A percentile compares a stretch with the other conserved stretches of the same genome.
phyloP scores from a whole-genome alignment of 495 filamentous ascomycete species.

The Hypoxylon perforatum region DNA sequence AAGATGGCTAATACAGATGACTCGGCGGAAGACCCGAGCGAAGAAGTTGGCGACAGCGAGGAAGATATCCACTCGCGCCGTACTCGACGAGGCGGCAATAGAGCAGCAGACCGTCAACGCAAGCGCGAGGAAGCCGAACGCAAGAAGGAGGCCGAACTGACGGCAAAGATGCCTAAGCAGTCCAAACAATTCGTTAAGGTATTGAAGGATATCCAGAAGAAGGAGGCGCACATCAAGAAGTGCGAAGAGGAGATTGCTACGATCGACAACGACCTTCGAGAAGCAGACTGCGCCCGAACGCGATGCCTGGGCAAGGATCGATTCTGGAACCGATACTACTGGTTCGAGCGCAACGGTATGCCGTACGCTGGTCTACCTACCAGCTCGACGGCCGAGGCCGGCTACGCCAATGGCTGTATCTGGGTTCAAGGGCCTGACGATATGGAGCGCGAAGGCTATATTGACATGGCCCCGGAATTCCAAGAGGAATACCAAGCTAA shows the following conservation, averaged over 20 bases:
- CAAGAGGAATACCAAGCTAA: conserved; percentile 70
- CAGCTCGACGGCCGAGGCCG: conserved; percentile 86
- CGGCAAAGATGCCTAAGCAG: conserved; percentile 86
- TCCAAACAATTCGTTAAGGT: conserved; percentile 86
- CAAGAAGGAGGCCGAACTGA: conserved; percentile 81
- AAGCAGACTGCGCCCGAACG: conserved; percentile 91
- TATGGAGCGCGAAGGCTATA: conserved; percentile 82
- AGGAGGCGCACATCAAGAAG: conserved; percentile 79
- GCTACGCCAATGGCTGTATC: conserved; percentile 91
- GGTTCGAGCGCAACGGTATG: conserved; percentile 99
- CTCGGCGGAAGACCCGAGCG: conserved; percentile 67
- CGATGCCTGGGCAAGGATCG: conserved; percentile 89
- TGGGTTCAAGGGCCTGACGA: conserved; percentile 98
- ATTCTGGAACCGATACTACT: conserved; percentile 98
- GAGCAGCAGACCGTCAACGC: conserved; percentile 80
- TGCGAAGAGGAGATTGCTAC: conserved; percentile 85
- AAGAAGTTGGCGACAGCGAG: conserved; percentile 72
- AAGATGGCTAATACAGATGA: conserved; percentile 74
- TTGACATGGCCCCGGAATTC: conserved; percentile 74
- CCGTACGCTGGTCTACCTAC: conserved; percentile 88
- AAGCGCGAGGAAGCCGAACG: conserved; percentile 88
- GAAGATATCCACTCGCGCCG: conserved; percentile 73
- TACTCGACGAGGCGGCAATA: conserved; percentile 79
- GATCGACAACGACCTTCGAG: conserved; percentile 90
- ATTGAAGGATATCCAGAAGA: conserved; percentile 85